Conservation (phyloP, 208 protist species). For the Acanthamoeba royreba region DNA sequence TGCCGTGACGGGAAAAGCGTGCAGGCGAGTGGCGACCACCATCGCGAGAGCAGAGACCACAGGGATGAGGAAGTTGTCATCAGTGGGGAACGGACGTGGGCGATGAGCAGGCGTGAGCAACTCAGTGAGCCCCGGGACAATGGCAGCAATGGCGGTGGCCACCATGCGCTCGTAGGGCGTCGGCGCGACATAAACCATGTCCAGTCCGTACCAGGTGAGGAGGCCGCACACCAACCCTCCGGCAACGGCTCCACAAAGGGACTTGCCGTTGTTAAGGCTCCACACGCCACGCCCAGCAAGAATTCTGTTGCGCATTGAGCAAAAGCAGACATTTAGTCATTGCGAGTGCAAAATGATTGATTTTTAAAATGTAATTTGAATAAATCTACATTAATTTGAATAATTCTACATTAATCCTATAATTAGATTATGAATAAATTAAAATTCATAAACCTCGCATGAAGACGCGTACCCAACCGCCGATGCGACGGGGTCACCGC, state of each 20-base stretch:
- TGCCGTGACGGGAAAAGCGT: background rate
- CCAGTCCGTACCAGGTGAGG: background rate
- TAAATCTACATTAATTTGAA: too few species aligned
- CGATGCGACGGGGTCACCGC: constrained; percentile 28
- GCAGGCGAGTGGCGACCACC: background rate
- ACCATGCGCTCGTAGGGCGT: background rate
- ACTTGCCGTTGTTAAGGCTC: background rate
- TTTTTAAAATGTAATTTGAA: too few species aligned
- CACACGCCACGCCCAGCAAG: background rate
- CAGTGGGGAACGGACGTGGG: background rate
- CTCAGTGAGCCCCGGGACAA: background rate
- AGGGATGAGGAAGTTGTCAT: constrained; percentile 32
- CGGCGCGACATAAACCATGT: background rate
- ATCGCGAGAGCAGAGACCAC: background rate
- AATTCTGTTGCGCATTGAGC: too few species aligned
- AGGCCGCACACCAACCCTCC: background rate
- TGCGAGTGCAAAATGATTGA: too few species aligned
- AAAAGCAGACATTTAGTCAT: too few species aligned
- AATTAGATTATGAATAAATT: background rate
- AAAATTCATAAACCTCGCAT: background rate
- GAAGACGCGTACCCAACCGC: background rate
- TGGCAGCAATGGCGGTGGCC: background rate
- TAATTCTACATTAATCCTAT: background rate
- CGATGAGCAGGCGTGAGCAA: background rate
- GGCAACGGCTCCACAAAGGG: background rate